Percentiles rank a stretch among this genome's conserved stretches.
phyloP scores from a whole-genome alignment of 1,139 yeast genomes.

The Suhomyces wounanorum region DNA sequence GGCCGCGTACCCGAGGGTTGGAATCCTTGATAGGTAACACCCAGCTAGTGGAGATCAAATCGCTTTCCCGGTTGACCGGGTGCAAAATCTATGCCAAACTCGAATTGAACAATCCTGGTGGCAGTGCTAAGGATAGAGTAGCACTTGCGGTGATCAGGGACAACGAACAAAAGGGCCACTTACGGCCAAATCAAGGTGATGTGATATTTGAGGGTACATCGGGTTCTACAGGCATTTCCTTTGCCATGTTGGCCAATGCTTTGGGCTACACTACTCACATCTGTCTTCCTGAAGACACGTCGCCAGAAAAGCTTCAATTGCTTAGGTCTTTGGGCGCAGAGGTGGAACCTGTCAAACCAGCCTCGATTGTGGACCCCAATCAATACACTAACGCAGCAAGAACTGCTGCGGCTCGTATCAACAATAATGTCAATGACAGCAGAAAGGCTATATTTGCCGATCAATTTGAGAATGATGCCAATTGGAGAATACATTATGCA shows the following conservation, averaged over 20 bases:
- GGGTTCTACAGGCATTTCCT: conserved; percentile 93
- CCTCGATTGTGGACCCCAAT: conserved; percentile 88
- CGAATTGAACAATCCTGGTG: conserved; percentile 89
- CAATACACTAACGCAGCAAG: conserved; percentile 93
- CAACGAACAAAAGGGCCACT: conserved; percentile 60
- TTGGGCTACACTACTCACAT: conserved; percentile 89
- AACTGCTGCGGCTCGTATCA: conserved; percentile 57
- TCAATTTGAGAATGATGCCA: conserved; percentile 90
- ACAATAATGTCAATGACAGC: conserved; percentile 38
- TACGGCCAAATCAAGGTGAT: conserved; percentile 59
- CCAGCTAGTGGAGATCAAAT: conserved; percentile 74
- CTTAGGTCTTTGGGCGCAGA: conserved; percentile 77
- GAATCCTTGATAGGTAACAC: conserved; percentile 82
- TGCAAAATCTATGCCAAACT: conserved; percentile 85
- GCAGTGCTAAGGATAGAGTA: conserved; percentile 93
- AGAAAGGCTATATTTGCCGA: conserved; percentile 81
- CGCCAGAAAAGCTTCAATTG: conserved; percentile 74
- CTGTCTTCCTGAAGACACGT: conserved; percentile 94
- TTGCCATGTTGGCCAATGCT: conserved; percentile 85
- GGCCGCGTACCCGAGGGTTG: conserved; percentile 42
- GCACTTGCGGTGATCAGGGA: conserved; percentile 80
- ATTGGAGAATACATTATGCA: conserved; percentile 81
- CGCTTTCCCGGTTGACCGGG: conserved; percentile 75
- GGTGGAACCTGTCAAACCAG: conserved; percentile 90
- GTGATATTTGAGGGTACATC: conserved; percentile 91